These are phyloP conservation scores for Eucalyptus tenuipes DNA, from an alignment of 345 rosid genomes.

Conservation along the genomic window DNA sequence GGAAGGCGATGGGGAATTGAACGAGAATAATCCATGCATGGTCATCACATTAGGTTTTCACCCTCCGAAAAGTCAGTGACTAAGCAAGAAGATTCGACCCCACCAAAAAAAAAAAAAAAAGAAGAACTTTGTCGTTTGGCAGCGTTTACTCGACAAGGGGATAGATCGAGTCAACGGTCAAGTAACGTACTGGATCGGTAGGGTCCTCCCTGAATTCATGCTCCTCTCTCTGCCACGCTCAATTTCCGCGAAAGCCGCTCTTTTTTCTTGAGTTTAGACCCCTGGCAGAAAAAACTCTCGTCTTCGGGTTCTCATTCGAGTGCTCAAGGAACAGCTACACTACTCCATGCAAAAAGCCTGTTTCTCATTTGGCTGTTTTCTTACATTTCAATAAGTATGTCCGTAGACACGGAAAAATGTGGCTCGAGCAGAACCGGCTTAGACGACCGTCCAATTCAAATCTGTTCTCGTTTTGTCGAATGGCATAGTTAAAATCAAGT, in stretches of 20 bases:
- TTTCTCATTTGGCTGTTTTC: not conserved
- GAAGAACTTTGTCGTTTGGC: not conserved
- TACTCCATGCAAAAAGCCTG: not conserved
- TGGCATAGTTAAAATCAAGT: not conserved
- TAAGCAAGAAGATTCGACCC: not conserved
- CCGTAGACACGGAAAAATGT: not conserved
- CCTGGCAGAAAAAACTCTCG: not conserved
- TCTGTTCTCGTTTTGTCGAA: not conserved
- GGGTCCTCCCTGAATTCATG: not conserved
- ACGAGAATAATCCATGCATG: not conserved
- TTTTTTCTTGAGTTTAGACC: not conserved
- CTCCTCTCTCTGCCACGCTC: not conserved
- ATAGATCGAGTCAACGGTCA: not conserved
- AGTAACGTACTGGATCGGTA: not conserved
- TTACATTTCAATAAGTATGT: not conserved
- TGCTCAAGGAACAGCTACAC: not conserved
- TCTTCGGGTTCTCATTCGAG: not conserved
- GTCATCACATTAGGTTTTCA: not conserved
- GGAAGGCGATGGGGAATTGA: not conserved
- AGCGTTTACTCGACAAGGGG: not conserved
- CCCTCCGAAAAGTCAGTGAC: not conserved
- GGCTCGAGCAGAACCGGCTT: not conserved
- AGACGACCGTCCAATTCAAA: not conserved
- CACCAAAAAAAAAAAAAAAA: accelerated
- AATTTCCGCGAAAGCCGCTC: not conserved